Conservation (phyloP, 179 eudicot genomes). For the Corrigiola litoralis region DNA sequence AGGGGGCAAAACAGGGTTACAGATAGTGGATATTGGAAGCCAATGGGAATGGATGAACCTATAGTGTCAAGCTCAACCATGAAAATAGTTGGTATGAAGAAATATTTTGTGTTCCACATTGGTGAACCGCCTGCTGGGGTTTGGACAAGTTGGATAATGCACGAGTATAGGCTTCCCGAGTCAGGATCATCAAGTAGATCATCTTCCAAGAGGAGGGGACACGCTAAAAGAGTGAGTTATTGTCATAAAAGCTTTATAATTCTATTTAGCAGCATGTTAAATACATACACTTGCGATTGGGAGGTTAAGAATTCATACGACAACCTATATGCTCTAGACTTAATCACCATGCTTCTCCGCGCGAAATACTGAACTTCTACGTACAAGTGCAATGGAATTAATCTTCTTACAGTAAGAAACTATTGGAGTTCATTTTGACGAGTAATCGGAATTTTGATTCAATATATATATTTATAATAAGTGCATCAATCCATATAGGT, state of each 20-base stretch:
- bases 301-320: no score
- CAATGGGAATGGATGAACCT: conserved; percentile 60
- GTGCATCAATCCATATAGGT: no score
- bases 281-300: no score
- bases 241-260: neutral
- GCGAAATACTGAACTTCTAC: no score
- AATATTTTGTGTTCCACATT: conserved; percentile 44
- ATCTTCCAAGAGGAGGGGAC: conserved; percentile 41
- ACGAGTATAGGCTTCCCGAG: conserved; percentile 68
- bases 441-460: no score
- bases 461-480: no score
- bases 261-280: neutral
- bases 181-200: conserved; percentile 32
- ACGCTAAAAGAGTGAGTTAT: conserved; percentile 25
- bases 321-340: no score
- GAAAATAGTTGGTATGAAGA: conserved; percentile 59
- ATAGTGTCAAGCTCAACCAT: conserved; percentile 30
- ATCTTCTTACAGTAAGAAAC: neutral
- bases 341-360: no score
- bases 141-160: conserved; percentile 84
- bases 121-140: conserved; percentile 50
- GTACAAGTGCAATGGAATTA: neutral
- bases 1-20: conserved; percentile 49
- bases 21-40: conserved; percentile 67
- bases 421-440: no score